phyloP scores from a whole-genome alignment of 192 early-diverging fungal species.

The Podila minutissima region DNA sequence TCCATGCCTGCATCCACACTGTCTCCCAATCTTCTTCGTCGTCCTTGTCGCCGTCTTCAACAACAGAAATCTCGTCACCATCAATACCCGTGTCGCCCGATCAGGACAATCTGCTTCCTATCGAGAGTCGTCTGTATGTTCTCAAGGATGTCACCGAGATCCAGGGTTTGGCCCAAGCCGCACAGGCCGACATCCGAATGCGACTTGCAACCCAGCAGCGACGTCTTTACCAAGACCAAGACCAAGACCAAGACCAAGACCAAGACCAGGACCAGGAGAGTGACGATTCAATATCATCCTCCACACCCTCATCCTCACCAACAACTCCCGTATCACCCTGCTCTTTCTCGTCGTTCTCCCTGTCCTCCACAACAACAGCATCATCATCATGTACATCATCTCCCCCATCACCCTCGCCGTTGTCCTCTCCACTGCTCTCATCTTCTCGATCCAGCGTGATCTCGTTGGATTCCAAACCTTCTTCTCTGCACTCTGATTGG shows the following conservation, averaged over 20 bases:
- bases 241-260: not conserved
- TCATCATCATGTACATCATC: constrained; percentile 8
- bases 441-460: not conserved
- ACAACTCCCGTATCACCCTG: not conserved
- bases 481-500: not conserved
- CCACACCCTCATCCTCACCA: not conserved
- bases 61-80: not conserved
- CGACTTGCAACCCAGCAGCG: not conserved
- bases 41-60: not conserved
- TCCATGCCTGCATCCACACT: constrained; percentile 35
- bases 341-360: not conserved
- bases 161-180: constrained; percentile 9
- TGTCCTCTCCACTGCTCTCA: not conserved
- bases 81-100: not conserved
- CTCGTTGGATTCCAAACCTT: not conserved
- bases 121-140: constrained; percentile 21
- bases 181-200: constrained; percentile 5
- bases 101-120: not conserved
- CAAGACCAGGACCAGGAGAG: not conserved
- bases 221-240: not conserved
- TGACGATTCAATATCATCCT: not conserved
- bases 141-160: constrained; percentile 46
- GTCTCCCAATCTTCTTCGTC: not conserved
- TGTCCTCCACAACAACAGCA: constrained; percentile 10
- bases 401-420: not conserved